phyloP scores from a whole-genome alignment of 805 yeast species.

The Kodamaea kaohsiungensis region DNA sequence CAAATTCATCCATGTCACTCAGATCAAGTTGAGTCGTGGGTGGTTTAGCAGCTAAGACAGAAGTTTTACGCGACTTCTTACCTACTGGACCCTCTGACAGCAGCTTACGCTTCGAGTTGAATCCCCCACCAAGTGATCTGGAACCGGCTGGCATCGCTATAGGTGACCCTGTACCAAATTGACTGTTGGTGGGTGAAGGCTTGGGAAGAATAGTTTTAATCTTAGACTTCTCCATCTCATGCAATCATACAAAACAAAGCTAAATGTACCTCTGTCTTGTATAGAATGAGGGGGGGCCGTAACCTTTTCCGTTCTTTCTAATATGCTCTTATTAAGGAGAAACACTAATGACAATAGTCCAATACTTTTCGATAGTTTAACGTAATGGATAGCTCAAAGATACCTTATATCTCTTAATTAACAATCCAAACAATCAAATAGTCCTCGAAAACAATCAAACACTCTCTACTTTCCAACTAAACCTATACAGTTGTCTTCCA shows the following conservation, averaged over 20 bases:
- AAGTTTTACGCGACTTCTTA: slow-evolving; percentile 6
- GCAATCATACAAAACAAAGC: not conserved
- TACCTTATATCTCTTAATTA: no score
- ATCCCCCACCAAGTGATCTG: not conserved
- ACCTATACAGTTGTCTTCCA: not conserved
- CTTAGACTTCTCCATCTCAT: slow-evolving; percentile 38
- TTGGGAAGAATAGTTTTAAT: slow-evolving; percentile 45
- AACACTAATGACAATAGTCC: not conserved
- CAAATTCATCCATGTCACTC: not conserved
- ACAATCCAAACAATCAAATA: not conserved
- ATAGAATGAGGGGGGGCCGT: not conserved
- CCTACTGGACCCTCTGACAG: not conserved
- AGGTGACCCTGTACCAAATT: slow-evolving; percentile 3
- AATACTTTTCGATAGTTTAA: not conserved
- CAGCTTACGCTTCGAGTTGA: slow-evolving; percentile 4
- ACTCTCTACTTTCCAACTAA: not conserved
- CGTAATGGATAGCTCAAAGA: not conserved
- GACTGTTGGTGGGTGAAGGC: slow-evolving; percentile 27
- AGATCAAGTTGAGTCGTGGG: not conserved
- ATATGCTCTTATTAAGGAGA: not conserved
- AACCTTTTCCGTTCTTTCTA: not conserved
- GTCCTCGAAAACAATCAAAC: not conserved
- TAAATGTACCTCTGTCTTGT: not conserved
- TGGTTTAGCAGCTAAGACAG: slow-evolving; percentile 3
- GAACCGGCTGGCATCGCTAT: slow-evolving; percentile 1